Percentiles rank a stretch among this genome's conserved stretches.
These are phyloP conservation scores for Dendrobium huoshanense DNA, from an alignment of 106 monocot genomes.

Conservation along the genomic window DNA sequence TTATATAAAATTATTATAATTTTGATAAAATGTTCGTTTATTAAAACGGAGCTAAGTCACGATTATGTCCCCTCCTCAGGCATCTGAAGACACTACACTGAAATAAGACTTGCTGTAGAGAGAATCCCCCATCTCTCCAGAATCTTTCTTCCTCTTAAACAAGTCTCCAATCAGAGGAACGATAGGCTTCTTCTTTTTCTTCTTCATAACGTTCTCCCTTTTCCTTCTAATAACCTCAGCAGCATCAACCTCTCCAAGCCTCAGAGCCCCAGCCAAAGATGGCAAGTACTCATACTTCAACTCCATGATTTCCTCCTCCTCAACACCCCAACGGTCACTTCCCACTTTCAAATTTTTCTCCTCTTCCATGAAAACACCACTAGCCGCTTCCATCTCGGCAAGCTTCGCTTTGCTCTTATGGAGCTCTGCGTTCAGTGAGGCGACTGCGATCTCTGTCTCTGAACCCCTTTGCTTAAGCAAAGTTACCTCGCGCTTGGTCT, in stretches of 20 bases:
- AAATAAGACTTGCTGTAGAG: constrained; percentile 14
- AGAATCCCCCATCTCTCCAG: constrained; percentile 12
- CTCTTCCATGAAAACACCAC: not conserved
- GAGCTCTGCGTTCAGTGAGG: constrained; percentile 62
- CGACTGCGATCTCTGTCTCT: constrained; percentile 59
- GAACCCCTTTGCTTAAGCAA: constrained; percentile 52
- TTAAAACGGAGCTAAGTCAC: no score
- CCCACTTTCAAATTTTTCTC: not conserved
- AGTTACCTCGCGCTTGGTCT: constrained; percentile 58
- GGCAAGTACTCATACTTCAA: constrained; percentile 36
- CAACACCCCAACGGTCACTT: constrained; percentile 20
- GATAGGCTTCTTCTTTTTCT: constrained; percentile 79
- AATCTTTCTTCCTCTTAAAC: constrained; percentile 45
- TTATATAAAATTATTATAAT: no score
- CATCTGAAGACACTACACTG: not conserved
- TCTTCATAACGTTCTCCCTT: constrained; percentile 22
- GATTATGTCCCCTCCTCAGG: no score
- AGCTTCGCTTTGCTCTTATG: constrained; percentile 33
- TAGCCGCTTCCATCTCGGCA: constrained; percentile 32
- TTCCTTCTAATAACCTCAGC: constrained; percentile 21
- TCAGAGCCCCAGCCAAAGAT: constrained; percentile 42
- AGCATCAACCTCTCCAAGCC: constrained; percentile 26
- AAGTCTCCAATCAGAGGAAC: constrained; percentile 74
- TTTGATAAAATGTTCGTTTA: no score
- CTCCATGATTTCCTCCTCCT: constrained; percentile 4